Evolutionary conservation across 768 basidiomycete genomes (phyloP).

Genomic region (Macrolepiota fuliginosa): DNA sequence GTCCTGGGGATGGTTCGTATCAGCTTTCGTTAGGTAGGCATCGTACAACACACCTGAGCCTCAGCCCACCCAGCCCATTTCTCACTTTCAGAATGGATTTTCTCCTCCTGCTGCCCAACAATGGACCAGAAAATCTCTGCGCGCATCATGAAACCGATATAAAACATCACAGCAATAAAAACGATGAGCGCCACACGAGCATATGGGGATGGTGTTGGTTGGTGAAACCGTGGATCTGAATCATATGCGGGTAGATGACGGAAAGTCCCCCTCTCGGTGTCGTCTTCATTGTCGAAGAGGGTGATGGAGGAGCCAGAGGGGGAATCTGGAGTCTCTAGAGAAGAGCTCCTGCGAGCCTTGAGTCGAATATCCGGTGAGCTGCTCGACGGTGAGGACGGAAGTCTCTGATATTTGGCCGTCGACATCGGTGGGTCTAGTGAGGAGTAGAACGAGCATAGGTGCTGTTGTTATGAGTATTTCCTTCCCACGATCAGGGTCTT

Average conservation of each 20-base stretch:
- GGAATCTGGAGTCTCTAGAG: not conserved
- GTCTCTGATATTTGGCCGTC: constrained; percentile 4
- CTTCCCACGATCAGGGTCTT: not conserved
- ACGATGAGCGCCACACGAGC: constrained; percentile 38
- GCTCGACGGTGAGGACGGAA: constrained; percentile 4
- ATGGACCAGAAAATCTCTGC: constrained; percentile 14
- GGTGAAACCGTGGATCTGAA: constrained; percentile 32
- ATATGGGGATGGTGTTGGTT: constrained; percentile 33
- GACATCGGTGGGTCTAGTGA: not conserved
- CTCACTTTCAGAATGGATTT: constrained; percentile 1
- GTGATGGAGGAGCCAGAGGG: constrained; percentile 1
- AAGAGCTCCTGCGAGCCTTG: constrained; percentile 4
- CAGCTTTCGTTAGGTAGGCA: not conserved
- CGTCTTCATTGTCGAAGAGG: constrained; percentile 1
- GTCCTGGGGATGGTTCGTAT: not conserved
- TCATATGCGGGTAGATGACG: constrained; percentile 12
- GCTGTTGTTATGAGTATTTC: not conserved
- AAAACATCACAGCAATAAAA: constrained; percentile 32
- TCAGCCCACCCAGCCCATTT: constrained; percentile 9
- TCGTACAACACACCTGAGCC: not conserved
- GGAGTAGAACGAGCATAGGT: not conserved
- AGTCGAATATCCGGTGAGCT: not conserved
- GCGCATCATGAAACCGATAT: constrained; percentile 29
- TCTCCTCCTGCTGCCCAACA: constrained; percentile 4
- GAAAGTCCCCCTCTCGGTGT: constrained; percentile 3